These are phyloP conservation scores for Reticulascus tulasneorum DNA, from an alignment of 2,329 filamentous ascomycete species.

Conservation along the genomic window DNA sequence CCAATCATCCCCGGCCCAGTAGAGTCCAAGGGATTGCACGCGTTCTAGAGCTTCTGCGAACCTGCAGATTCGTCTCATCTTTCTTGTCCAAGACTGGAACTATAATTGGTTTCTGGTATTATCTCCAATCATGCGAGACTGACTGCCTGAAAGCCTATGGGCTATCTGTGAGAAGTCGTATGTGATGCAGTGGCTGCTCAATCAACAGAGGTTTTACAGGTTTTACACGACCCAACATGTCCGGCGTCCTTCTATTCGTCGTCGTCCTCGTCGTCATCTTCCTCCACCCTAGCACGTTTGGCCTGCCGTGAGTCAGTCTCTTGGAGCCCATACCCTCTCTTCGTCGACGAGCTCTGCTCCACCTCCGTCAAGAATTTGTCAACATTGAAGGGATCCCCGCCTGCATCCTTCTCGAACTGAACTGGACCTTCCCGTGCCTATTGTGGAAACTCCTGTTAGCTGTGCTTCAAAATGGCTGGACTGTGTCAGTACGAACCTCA, in stretches of 20 bases:
- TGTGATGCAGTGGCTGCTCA: too few relatives aligned
- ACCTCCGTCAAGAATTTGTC: conserved; percentile 88
- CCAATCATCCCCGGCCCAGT: too few relatives aligned
- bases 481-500: too few relatives aligned
- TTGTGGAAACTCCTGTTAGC: conserved; percentile 6
- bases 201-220: too few relatives aligned
- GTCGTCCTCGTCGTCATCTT: conserved; percentile 51
- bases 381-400: conserved; percentile 81
- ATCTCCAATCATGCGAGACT: too few relatives aligned
- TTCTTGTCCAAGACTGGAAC: conserved; percentile 3
- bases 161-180: too few relatives aligned
- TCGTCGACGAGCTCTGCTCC: conserved; percentile 56
- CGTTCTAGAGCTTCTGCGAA: conserved; percentile 3
- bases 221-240: too few relatives aligned
- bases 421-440: conserved; percentile 84
- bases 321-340: conserved; percentile 74
- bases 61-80: conserved; percentile 6
- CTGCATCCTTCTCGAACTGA: conserved; percentile 86
- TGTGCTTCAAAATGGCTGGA: conserved; percentile 8
- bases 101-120: too few relatives aligned
- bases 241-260: neutral
- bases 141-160: too few relatives aligned
- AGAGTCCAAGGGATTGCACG: too few relatives aligned
- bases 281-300: conserved; percentile 77
- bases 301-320: conserved; percentile 55